These are phyloP conservation scores for Sugiyamaella castrensis DNA, from an alignment of 1,139 yeast species.

Conservation along the genomic window DNA sequence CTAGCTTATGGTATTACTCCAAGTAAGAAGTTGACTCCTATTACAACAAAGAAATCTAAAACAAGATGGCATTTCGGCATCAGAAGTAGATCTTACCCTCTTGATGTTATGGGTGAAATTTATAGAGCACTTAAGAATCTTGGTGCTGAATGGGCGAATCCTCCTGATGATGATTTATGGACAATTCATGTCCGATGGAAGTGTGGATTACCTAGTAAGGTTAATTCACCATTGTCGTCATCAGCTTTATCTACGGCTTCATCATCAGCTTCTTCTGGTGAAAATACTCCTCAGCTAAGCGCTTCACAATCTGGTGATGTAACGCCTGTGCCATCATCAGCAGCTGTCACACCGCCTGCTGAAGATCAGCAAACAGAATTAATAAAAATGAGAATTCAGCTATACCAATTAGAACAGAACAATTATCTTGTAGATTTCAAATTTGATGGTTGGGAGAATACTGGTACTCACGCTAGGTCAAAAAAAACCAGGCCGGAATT, in stretches of 20 bases:
- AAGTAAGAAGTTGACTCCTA: conserved; percentile 63
- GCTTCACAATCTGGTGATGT: conserved; percentile 8
- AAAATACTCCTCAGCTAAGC: conserved; percentile 8
- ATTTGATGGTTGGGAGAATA: conserved; percentile 90
- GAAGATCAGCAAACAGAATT: conserved; percentile 53
- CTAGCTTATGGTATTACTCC: conserved; percentile 45
- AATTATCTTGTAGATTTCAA: conserved; percentile 95
- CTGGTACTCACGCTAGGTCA: conserved; percentile 25
- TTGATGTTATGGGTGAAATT: conserved; percentile 98
- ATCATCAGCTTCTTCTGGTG: conserved; percentile 8
- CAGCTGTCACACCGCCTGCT: conserved; percentile 2
- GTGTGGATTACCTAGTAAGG: conserved; percentile 52
- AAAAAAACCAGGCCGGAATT: conserved; percentile 31
- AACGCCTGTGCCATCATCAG: conserved; percentile 7
- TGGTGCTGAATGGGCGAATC: conserved; percentile 98
- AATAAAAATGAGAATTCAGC: conserved; percentile 96
- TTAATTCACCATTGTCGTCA: background rate
- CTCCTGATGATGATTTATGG: conserved; percentile 89
- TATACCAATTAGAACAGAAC: conserved; percentile 92
- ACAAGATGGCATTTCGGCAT: conserved; percentile 99
- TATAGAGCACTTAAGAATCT: conserved; percentile 88
- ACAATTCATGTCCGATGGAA: conserved; percentile 96
- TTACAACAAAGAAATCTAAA: conserved; percentile 78
- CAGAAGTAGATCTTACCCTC: conserved; percentile 90
- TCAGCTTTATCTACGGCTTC: conserved; percentile 1